Base-by-base conservation (phyloP, 2,329 filamentous ascomycete genomes). In the Nigrospora osmanthi region DNA sequence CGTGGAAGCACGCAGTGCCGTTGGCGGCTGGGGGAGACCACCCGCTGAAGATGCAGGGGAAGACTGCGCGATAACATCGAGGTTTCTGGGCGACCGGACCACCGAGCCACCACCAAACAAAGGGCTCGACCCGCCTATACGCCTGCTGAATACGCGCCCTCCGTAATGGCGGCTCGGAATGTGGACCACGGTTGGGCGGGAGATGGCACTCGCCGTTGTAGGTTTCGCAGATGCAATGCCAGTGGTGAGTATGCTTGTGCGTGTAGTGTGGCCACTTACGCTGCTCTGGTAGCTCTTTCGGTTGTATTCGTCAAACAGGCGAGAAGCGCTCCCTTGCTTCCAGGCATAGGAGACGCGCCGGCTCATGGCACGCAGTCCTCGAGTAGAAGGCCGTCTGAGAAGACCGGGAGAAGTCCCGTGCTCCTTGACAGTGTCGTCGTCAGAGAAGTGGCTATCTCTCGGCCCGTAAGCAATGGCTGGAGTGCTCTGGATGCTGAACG, bases 401-500 rank as follows among this genome's bases (percentile, higher is more conserved):
- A 34, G 4, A 34, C 13, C 14, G 35, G 35, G 15, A 39, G 23
- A 6, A 6, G 11, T 16, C 38, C 30, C 15, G 6, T 38, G n/a
- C 42, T 38, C 35, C 11, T 35, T 13, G 12, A 23, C 31, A 30
- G 32, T 23, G 11, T 42, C 40, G 14, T 55, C 53, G 15, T 55
- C 54, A 11, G 56, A 56, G 19, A 50, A 45, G 19, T 54, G 49
- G 11, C 41, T 55, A n/a, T 49, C 45, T 3, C 38, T 43, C 19
- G 45, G 38, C 6, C 40, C 50, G 34, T 63, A 63, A 1, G 58
- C 59, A 37, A 57, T 48, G 19, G 60, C 59, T 9, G 60, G 60
- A 14, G 58, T 62, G 10, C 49, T 50, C 32, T 62, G 60, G 50
- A 62, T 59, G 42, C 60, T 63, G 31, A 55, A 60, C 1, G 58